Base-by-base conservation (phyloP, 805 yeast species). In the Ogataea siamensis region DNA sequence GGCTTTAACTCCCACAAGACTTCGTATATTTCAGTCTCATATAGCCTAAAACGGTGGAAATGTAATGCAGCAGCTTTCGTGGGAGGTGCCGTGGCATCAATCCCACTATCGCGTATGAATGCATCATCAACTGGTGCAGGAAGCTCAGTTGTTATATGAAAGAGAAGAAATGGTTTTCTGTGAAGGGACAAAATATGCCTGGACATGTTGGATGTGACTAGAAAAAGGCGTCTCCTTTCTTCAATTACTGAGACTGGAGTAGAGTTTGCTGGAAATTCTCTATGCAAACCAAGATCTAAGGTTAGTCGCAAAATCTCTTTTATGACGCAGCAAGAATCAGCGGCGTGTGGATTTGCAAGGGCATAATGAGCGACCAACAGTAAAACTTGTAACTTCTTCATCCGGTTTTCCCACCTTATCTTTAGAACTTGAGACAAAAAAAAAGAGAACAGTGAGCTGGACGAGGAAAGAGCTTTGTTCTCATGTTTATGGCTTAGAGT, bases 41-140 rank as follows among this genome's bases (percentile, higher is more conserved):
- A 39, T 8, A 42, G 24, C 14, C 49, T 28, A 28, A 45, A 45
- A 17, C 42, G 46, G 17, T 39, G 32, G 23, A 45, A 45, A 20
- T 45, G 49, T 17, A 45, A 28, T 31, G 45, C 49, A 5, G 49
- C 46, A 5, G 47, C 49, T 29, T 45, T 45, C 4, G 49, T 42
- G 12, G 32, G 37, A 7, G 47, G 46, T 12, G 47, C 49, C 11
- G 28, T 31, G 32, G 24, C 14, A 27, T 39, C 34, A 18, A 45
- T 39, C 6, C 45, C 47, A 5, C 29, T 35, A 2, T 18, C 22
- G 6, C 47, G 39, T 29, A 45, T 45, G 32, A 25, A 45, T 13
- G 43, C 28, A 21, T 45, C 49, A 34, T 45, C 49, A 13, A 45
- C 34, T 12, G 43, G 17, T 6, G 49, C 32, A 2, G 49, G 49